A percentile compares a stretch with the other conserved stretches of the same genome.
Evolutionary conservation across 1,139 yeast genomes (phyloP).

Genomic region (Yamadazyma triangularis): DNA sequence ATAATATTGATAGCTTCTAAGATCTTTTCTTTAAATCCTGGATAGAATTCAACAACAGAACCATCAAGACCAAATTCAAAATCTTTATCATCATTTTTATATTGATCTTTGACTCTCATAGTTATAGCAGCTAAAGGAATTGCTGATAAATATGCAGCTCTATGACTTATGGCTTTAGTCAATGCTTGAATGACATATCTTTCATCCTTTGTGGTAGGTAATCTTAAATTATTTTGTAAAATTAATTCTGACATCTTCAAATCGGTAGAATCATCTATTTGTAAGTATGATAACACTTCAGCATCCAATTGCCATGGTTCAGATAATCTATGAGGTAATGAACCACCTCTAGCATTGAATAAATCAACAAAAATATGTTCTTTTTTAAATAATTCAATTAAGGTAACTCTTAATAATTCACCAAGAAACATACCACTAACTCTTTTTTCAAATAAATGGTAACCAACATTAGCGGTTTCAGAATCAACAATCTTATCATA

Average conservation of each 20-base stretch:
- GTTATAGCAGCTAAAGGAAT: conserved; percentile 82
- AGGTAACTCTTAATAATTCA: conserved; percentile 70
- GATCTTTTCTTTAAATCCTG: conserved; percentile 74
- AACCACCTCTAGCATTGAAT: conserved; percentile 46
- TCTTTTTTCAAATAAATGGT: conserved; percentile 88
- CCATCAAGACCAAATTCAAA: conserved; percentile 96
- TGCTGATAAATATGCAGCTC: conserved; percentile 85
- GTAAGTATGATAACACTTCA: conserved; percentile 79
- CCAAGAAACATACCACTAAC: conserved; percentile 94
- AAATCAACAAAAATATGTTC: conserved; percentile 54
- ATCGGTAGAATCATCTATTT: conserved; percentile 73
- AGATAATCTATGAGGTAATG: conserved; percentile 60
- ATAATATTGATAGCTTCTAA: conserved; percentile 70
- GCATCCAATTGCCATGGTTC: conserved; percentile 77
- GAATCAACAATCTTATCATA: conserved; percentile 69
- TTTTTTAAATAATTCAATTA: conserved; percentile 60
- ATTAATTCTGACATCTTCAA: conserved; percentile 63
- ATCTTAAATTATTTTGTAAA: conserved; percentile 58
- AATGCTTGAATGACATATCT: conserved; percentile 65
- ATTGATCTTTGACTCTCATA: conserved; percentile 33
- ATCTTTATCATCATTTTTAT: conserved; percentile 53
- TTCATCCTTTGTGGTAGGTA: conserved; percentile 65
- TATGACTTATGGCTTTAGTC: conserved; percentile 71
- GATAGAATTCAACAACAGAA: conserved; percentile 86
- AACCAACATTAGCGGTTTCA: conserved; percentile 77